Conservation (phyloP, 257 asterid species). For the Marsdenia floribunda region DNA sequence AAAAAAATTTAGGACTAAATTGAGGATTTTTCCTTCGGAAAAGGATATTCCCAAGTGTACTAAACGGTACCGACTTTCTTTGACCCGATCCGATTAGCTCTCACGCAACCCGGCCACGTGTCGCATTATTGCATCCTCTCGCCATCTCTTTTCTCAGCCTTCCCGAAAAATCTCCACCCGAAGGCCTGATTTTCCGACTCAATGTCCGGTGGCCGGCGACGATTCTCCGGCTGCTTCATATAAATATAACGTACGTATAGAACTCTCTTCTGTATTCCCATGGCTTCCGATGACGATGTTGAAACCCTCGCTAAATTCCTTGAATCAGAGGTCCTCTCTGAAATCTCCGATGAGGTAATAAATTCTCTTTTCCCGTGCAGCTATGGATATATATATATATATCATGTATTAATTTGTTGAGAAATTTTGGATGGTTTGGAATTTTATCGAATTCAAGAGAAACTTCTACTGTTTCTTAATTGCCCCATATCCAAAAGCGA, state of each 20-base stretch:
- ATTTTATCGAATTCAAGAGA: neutral
- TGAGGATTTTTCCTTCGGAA: too few relatives aligned
- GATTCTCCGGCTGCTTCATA: conserved; percentile 14
- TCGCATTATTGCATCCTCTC: neutral
- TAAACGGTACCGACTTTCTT: neutral
- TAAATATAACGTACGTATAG: neutral
- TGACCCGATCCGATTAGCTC: conserved; percentile 13
- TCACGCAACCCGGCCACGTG: conserved; percentile 21
- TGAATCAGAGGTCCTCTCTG: conserved; percentile 71
- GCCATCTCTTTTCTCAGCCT: conserved; percentile 14
- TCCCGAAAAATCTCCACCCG: conserved; percentile 13
- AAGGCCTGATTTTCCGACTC: conserved; percentile 51
- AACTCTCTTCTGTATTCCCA: conserved; percentile 9
- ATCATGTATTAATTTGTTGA: neutral
- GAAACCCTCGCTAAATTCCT: conserved; percentile 74
- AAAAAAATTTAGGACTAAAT: too few relatives aligned
- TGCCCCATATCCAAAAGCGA: neutral
- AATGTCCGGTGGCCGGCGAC: conserved; percentile 38
- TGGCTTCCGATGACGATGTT: conserved; percentile 89
- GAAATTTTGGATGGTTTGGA: neutral
- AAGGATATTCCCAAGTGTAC: neutral
- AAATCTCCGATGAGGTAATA: conserved; percentile 60
- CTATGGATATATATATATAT: neutral
- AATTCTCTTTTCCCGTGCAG: neutral
- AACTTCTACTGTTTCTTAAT: neutral